Base-by-base conservation (phyloP, 805 yeast genomes). In the Kuraishia capsulata region DNA sequence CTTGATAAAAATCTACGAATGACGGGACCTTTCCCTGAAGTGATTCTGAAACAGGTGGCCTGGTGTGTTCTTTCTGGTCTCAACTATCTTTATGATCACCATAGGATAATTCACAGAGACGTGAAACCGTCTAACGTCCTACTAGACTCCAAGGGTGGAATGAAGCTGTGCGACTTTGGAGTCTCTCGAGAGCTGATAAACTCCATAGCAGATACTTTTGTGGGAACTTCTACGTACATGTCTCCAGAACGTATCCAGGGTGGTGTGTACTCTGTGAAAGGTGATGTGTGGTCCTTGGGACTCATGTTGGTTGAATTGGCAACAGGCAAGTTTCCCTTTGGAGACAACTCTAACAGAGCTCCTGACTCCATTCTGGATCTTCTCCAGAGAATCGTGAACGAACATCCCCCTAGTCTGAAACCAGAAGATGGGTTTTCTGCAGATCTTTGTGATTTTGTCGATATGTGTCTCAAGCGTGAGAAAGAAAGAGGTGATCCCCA, bases 191-290 rank as follows among this genome's bases (percentile, higher is more conserved):
- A 88, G 54, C 69, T 92, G 37, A 84, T 86, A 40, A 88, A 90
- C 59, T 92, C 98, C 1, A 73, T 92, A 42, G 98, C 97, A 0
- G 96, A 92, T 52, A 92, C 98, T 0, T 92, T 92, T 66, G 97
- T 92, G 8, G 99, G 99, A 1, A 92, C 99, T 0, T 87, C 96
- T 1, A 87, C 95, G 0, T 92, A 92, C 56, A 92, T 92, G 94
- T 84, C 96, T 1, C 99, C 99, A 0, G 99, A 92, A 52, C 71
- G 99, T 44, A 90, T 92, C 39, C 96, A 88, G 60, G 99, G 99
- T 16, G 86, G 85, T 32, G 80, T 81, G 8, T 92, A 92, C 60
- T 83, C 95, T 6, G 81, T 89, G n/a, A 88, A 89, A 48, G 90
- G 95, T 29, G 99, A 92, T 57, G 90, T 92, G 10, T 92, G 99